A percentile compares a stretch with the other conserved stretches of the same genome.
These are phyloP conservation scores for Sphenostylis stenocarpa DNA, from an alignment of 306 rosid species.

Conservation along the genomic window DNA sequence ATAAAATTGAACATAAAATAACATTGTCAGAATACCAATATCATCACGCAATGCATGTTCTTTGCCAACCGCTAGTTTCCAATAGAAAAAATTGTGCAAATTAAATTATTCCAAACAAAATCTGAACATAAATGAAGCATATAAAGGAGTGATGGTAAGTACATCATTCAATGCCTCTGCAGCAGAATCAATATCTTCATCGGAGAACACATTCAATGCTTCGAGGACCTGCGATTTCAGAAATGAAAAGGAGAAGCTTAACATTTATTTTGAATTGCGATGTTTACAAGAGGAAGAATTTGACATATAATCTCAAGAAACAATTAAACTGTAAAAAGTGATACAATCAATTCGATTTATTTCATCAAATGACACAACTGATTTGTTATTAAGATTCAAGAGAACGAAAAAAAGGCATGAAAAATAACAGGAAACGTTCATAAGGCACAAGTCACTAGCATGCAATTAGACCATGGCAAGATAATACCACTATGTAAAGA, in stretches of 20 bases:
- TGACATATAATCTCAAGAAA: background rate
- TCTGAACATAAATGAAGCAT: slow-evolving; percentile 9
- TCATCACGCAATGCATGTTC: background rate
- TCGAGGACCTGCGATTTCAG: slow-evolving; percentile 63
- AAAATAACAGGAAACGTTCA: slow-evolving; percentile 8
- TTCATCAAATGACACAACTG: slow-evolving; percentile 19
- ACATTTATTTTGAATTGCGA: slow-evolving; percentile 7
- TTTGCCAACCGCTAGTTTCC: background rate
- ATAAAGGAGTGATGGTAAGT: slow-evolving; percentile 31
- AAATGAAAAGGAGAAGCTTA: slow-evolving; percentile 19
- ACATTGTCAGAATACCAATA: slow-evolving; percentile 22
- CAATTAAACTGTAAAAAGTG: slow-evolving; percentile 13
- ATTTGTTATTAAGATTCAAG: background rate
- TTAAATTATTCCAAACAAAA: background rate
- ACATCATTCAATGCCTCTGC: slow-evolving; percentile 90
- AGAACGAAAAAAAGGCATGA: background rate
- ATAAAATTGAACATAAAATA: slow-evolving; percentile 28
- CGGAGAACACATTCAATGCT: slow-evolving; percentile 80
- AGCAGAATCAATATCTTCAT: slow-evolving; percentile 75
- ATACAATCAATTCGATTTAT: slow-evolving; percentile 29
- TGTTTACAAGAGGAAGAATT: background rate
- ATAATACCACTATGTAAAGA: slow-evolving; percentile 16
- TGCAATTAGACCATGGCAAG: background rate
- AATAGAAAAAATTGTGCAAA: background rate
- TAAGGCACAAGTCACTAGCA: slow-evolving; percentile 15